Conservation (phyloP, 495 filamentous ascomycete genomes). For the Tuber umbilicatum region DNA sequence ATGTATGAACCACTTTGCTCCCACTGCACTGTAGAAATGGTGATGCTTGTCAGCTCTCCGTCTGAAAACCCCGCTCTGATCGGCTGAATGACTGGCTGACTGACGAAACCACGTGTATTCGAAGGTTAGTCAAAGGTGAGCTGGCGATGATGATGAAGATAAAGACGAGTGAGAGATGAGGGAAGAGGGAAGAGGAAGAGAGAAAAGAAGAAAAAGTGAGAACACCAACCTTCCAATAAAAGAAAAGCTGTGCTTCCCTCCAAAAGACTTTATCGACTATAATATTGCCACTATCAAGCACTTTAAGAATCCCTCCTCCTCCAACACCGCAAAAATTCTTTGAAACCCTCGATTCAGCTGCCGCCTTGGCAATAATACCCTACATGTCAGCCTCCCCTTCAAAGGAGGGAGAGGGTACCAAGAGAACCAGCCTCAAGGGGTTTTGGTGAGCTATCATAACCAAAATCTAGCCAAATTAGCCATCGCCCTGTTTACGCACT, state of each 20-base stretch:
- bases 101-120: neutral
- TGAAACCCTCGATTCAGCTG: neutral
- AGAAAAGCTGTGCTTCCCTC: neutral
- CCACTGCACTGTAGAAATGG: neutral
- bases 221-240: neutral
- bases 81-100: neutral
- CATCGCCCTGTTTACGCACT: neutral
- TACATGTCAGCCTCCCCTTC: neutral
- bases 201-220: neutral
- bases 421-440: neutral
- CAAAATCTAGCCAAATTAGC: neutral
- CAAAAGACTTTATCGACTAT: neutral
- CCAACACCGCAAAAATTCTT: neutral
- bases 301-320: neutral
- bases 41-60: neutral
- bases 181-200: neutral
- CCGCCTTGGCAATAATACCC: neutral
- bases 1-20: neutral
- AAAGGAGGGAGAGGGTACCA: neutral
- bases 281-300: neutral
- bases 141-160: neutral
- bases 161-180: neutral
- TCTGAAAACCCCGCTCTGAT: neutral
- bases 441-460: neutral
- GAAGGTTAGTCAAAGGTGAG: neutral